phyloP scores from a whole-genome alignment of 192 early-diverging fungal genomes.

The Coemansia sp. region DNA sequence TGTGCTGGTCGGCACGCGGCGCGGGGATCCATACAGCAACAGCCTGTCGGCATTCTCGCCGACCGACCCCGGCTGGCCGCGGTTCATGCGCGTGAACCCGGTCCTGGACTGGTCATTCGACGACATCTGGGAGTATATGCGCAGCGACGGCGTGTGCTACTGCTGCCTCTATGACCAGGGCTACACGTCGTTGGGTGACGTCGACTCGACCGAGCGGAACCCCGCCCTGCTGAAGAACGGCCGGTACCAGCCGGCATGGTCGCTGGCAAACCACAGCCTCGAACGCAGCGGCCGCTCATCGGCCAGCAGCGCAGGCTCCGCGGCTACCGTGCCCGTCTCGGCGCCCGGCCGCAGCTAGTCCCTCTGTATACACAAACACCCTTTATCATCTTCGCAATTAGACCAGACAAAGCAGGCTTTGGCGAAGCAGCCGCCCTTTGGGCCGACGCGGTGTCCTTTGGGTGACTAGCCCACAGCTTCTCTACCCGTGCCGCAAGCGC shows the following conservation, averaged over 20 bases:
- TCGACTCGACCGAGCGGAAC: conserved; percentile 78
- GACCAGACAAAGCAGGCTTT: too few relatives aligned
- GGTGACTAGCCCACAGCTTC: too few relatives aligned
- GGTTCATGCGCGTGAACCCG: conserved; percentile 85
- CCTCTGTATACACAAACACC: neutral
- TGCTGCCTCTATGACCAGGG: conserved; percentile 87
- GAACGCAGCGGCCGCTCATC: conserved; percentile 46
- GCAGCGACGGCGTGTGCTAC: conserved; percentile 62
- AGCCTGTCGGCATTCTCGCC: conserved; percentile 54
- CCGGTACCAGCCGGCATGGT: conserved; percentile 26
- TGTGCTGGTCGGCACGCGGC: conserved; percentile 77
- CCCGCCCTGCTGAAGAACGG: conserved; percentile 59
- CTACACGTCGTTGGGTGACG: conserved; percentile 88
- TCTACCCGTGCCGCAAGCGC: too few relatives aligned
- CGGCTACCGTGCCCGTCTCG: conserved; percentile 61
- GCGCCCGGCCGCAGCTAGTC: conserved; percentile 11
- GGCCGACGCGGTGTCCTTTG: too few relatives aligned
- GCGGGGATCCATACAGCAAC: conserved; percentile 68
- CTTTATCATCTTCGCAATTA: too few relatives aligned
- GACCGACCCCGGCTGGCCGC: conserved; percentile 87
- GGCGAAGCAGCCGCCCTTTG: too few relatives aligned
- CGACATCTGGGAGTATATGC: conserved; percentile 77
- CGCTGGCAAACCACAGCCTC: conserved; percentile 16
- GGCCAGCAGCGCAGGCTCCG: conserved; percentile 6
- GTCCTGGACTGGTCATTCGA: conserved; percentile 86